Base-by-base conservation (phyloP, 2,329 filamentous ascomycete genomes). In the Capronia epimyces region DNA sequence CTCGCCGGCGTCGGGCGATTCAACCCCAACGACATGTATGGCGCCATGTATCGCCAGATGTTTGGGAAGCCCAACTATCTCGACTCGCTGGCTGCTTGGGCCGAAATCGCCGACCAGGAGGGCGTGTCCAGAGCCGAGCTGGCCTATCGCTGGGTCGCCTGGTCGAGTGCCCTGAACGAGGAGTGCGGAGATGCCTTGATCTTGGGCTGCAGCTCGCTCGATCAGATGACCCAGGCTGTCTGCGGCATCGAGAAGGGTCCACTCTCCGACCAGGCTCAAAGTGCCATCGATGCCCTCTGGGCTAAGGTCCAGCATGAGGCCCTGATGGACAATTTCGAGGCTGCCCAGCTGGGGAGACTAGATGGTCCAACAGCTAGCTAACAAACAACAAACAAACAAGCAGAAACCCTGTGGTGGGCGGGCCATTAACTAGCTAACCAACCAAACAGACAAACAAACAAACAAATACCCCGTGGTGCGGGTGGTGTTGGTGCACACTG, bases 61-160 rank as follows among this genome's bases (percentile, higher is more conserved):
- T 71, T 65, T 49, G 62, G 63, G 20, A 59, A 56, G 12, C 58
- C 59, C 2, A 58, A 64, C 7, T 55, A 69, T 39, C 53, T 61
- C 8, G 48, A 46, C 1, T 65, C 66, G 1, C 62, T 70, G 41
- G 64, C 55, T 25, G 61, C 57, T 16, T 67, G 71, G 50, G 61
- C 66, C 12, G 43, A 46, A 2, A 63, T 58, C 18, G 61, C 60
- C 5, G 51, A 50, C 15, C 56, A 60, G 0, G 57, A 61, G 1
- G 60, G 61, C 1, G 47, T 65, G 12, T 56, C 57, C 3, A 63
- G 63, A 1, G 54, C 65, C 1, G 68, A 71, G 49, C 64, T 70
- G 3, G 64, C 65, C 16, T 55, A 68, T 15, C 66, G 67, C 22
- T 69, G 68, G 66, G 52, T 66, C 6, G 58, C 60, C 8, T 64